Evolutionary conservation across 257 asterid species (phyloP), one percentile per base, ranked within the genome.

Genomic region (Lithospermum erythrorhizon): DNA sequence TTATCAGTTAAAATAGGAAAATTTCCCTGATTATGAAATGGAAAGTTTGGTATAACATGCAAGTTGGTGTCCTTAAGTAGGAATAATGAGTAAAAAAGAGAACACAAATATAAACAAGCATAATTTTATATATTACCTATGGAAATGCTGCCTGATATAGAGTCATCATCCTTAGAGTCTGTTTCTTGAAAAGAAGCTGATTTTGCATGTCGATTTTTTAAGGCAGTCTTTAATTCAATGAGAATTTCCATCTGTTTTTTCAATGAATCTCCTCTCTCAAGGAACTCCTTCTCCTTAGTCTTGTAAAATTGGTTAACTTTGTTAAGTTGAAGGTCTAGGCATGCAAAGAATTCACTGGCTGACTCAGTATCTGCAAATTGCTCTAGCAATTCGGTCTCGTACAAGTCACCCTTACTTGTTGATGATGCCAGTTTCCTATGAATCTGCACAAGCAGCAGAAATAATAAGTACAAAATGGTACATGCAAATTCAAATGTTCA

Each of bases 241-340:
- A 90, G 97, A 27, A 87, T 77, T 71, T 87, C 91, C 86, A 87
- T 70, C 75, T 90, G 97, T 21, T 83, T 80, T 83, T 72, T 83
- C 82, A 90, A 65, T 10, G 81, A 79, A 9, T 85, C 87, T 0
- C 91, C 95, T 37, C 96, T 77, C 32, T 87, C 98, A 14, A 85
- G 71, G 59, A 87, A 85, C 80, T 90, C 98, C n/a, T 69, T 81
- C 70, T 90, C 96, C 60, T 87, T 90, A 2, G 76, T 71, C 53
- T 73, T 74, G 27, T 75, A 90, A 64, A 90, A 90, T 45, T 82
- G 86, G 71, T 87, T 90, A 75, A 90, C 98, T 74, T 90, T 90
- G 75, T 87, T 90, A 9, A 90, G 94, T 70, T 90, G 98, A 25
- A 62, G 72, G 68, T 90, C 98, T 60, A 90, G 75, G 18, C 82